Base-by-base conservation (phyloP, 2,329 filamentous ascomycete species). In the Gaeumannomyces tritici region DNA sequence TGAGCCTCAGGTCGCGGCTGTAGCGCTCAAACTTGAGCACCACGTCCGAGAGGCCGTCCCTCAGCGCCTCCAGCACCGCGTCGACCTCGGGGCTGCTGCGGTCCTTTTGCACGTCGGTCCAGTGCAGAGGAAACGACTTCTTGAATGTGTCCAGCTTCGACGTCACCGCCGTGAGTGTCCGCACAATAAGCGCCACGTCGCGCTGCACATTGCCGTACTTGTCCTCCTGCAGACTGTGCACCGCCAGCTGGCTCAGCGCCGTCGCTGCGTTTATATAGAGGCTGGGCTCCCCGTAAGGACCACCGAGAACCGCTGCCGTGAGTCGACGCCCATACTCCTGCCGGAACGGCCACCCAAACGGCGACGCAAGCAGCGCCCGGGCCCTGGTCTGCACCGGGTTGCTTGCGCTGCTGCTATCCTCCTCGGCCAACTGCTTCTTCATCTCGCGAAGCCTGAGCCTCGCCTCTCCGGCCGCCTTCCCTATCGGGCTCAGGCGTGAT, bases 161-260 rank as follows among this genome's bases (percentile, higher is more conserved):
- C 62, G 92, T 86, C 0, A 89, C 86, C 0, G 73, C 68, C 0
- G 90, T 93, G 64, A 96, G 84, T 1, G 86, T 84, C 58, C 88
- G 84, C 60, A 97, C 84, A 63, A 96, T 87, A 59, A 76, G 76
- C 1, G 89, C 85, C 2, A 98, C 86, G 66, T 95, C 90, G 56
- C 86, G 81, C 67, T 96, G 89, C n/a, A 96, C 93, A 67, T 90
- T 89, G 18, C 93, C 93, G 70, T 87, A 95, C 58, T 83, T 82
- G 72, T 98, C 93, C 73, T 98, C 93, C 4, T 79, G 78, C 62
- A 97, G 75, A 73, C 89, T 93, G 65, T 83, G 83, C 4, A 91
- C 82, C 0, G 90, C 83, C 31, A 98, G 80, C 60, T 83, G 80
- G 15, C 84, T 85, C 54, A 95, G 76, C 0, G 88, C 83, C 64